Conservation (phyloP, 2,329 filamentous ascomycete genomes). For the Lasiodiplodia hormozganensis region DNA sequence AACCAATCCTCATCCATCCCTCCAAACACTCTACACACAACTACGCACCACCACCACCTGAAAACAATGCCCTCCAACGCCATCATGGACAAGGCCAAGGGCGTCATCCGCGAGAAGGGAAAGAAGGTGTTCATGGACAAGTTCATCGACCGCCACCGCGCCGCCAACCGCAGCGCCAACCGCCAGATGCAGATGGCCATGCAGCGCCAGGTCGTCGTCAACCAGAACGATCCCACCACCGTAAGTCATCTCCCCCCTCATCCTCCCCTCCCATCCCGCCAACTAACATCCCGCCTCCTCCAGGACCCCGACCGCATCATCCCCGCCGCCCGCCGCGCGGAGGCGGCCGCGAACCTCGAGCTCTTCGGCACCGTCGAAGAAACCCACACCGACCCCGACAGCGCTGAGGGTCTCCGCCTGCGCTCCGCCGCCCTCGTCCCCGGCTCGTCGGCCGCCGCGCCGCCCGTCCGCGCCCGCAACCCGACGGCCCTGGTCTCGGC, state of each 20-base stretch:
- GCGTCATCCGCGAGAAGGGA: neutral
- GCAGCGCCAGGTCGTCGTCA: neutral
- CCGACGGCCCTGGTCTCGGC: too few species aligned
- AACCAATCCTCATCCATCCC: neutral
- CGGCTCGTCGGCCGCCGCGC: neutral
- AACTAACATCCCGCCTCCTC: neutral
- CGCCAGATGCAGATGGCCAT: neutral
- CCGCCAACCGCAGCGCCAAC: neutral
- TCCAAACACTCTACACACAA: neutral
- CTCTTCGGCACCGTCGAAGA: conserved; percentile 13
- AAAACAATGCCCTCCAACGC: neutral
- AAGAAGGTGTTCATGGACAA: neutral
- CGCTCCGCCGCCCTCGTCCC: neutral
- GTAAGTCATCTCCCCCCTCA: neutral
- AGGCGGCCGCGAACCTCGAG: neutral
- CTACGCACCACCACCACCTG: neutral
- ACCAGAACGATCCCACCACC: neutral
- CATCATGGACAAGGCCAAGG: neutral
- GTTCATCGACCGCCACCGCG: neutral
- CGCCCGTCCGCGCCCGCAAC: neutral
- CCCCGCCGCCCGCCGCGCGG: neutral
- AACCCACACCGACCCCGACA: neutral
- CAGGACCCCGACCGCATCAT: conserved; percentile 10
- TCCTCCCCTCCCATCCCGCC: neutral
- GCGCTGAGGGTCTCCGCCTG: neutral